Evolutionary conservation across 495 filamentous ascomycete genomes (phyloP).

Genomic region (Aspergillus mulundensis): DNA sequence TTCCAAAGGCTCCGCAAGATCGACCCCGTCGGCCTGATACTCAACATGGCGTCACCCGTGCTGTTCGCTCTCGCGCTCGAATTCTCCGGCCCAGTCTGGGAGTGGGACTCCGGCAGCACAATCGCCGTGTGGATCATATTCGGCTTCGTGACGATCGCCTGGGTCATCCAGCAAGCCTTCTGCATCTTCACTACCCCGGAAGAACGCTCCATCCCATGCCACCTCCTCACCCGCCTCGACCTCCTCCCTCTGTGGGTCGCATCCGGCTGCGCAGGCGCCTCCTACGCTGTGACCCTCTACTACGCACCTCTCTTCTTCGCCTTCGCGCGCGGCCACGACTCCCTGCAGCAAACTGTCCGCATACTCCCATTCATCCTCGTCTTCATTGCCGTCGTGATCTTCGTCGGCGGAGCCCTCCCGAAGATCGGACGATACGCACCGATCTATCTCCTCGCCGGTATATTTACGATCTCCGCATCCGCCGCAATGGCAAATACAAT

Average conservation of each 20-base stretch:
- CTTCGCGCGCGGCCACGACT: conserved; percentile 35
- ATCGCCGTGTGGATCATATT: conserved; percentile 49
- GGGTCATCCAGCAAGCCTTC: conserved; percentile 10
- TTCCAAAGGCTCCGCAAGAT: neutral
- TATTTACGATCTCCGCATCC: neutral
- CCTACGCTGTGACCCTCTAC: conserved; percentile 14
- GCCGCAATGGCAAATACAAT: conserved; percentile 7
- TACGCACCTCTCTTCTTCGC: conserved; percentile 46
- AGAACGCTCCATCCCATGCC: conserved; percentile 8
- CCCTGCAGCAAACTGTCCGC: conserved; percentile 35
- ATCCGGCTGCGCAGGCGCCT: conserved; percentile 10
- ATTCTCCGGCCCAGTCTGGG: conserved; percentile 39
- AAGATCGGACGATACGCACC: conserved; percentile 5
- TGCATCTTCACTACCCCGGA: conserved; percentile 13
- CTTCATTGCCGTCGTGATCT: conserved; percentile 7
- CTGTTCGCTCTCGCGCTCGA: conserved; percentile 19
- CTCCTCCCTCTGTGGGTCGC: conserved; percentile 13
- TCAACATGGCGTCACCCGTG: conserved; percentile 15
- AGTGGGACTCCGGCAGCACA: conserved; percentile 46
- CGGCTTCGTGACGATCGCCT: conserved; percentile 40
- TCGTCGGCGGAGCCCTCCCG: conserved; percentile 4
- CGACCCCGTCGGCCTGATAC: conserved; percentile 21
- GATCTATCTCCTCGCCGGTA: conserved; percentile 6
- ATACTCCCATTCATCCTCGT: conserved; percentile 30
- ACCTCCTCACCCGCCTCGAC: conserved; percentile 5